Evolutionary conservation across 1,284 basidiomycete genomes (phyloP), one percentile per base, ranked within the genome.

Genomic region (Mycena citricolor): DNA sequence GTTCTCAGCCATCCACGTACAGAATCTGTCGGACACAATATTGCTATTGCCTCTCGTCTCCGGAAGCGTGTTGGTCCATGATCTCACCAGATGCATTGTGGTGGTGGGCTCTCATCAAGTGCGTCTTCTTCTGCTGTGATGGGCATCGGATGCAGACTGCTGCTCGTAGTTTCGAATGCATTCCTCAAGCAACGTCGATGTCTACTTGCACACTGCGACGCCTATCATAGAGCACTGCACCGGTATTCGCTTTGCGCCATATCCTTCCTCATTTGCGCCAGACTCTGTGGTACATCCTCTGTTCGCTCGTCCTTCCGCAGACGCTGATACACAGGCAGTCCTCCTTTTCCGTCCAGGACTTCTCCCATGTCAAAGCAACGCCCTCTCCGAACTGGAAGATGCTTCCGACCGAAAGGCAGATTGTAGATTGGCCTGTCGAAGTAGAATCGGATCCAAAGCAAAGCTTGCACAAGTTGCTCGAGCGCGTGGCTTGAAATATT

Each of bases 21-120:
- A 67, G 21, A 72, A 74, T 47, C 57, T 83, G 32, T 67, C 59
- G 13, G 67, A 79, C 51, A 79, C 72, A 21, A 58, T 90, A 1
- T 56, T 92, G 14, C 57, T 91, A 8, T 67, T 89, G 4, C 85
- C 86, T 0, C 52, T 61, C 7, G 68, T 90, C 32, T 58, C 73
- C 2, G 86, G 88, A 2, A 90, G 87, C 54, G 77, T 83, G 6
- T 67, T 92, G 45, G 61, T 90, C 1, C 79, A 86, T 51, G 73
- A 81, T 48, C 39, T 90, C 16, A 61, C 62, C 4, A 61, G 71
- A 22, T 87, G 83, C 52, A 63, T 80, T 6, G 62, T 92, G n/a
- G 75, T 77, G 13, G 65, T 86, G 4, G 80, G 78, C 3, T 86
- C 83, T 55, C 88, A 89, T 61, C 89, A 91, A 74, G 88, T 87